Evolutionary conservation across 148 eudicot genomes (phyloP).

Genomic region (Chenopodium formosanum): DNA sequence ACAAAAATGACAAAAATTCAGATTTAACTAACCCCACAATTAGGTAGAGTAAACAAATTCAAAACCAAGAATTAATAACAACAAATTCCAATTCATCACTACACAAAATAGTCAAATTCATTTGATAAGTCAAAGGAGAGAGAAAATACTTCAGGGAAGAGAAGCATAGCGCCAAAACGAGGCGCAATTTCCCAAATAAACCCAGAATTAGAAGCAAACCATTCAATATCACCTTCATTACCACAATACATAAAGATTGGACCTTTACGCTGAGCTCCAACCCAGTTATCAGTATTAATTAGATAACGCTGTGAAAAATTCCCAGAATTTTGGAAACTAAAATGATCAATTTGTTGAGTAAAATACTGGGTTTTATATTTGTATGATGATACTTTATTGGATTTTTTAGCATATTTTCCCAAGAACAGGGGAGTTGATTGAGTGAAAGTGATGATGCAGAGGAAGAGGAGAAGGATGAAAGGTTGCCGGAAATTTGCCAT

Average conservation of each 20-base stretch:
- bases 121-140: not conserved
- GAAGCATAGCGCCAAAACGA: conserved; percentile 66
- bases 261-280: conserved; percentile 46
- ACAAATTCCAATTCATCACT: not conserved
- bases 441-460: conserved; percentile 4
- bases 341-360: conserved; percentile 69
- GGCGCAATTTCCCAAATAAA: conserved; percentile 85
- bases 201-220: conserved; percentile 85
- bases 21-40: no score
- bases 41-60: not conserved
- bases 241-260: conserved; percentile 91
- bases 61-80: not conserved
- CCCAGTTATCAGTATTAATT: conserved; percentile 61
- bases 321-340: conserved; percentile 59
- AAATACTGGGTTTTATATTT: conserved; percentile 57
- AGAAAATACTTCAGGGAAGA: conserved; percentile 68
- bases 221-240: conserved; percentile 81
- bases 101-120: not conserved
- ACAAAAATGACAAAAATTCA: no score
- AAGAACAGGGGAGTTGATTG: conserved; percentile 42
- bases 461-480: not conserved
- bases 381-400: conserved; percentile 32
- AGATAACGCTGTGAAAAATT: conserved; percentile 57
- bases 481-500: conserved; percentile 11
- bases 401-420: conserved; percentile 35